Conservation (phyloP, 768 basidiomycete species). For the Termitomyces sp. region DNA sequence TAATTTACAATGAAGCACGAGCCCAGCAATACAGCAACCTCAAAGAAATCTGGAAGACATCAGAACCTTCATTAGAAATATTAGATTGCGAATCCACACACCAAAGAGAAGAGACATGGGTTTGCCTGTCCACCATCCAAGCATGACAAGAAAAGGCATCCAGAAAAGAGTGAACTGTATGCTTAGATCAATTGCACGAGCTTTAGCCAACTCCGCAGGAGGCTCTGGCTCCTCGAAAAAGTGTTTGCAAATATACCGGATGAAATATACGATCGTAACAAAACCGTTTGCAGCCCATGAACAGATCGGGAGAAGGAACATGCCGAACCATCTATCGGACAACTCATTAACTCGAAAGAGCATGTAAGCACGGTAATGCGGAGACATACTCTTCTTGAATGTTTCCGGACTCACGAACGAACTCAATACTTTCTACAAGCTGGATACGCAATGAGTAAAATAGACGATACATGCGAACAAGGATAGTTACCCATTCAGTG, state of each 20-base stretch:
- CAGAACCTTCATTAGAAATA: not conserved
- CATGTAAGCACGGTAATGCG: not conserved
- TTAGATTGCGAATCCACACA: slow-evolving; percentile 20
- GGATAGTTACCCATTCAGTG: slow-evolving; percentile 54
- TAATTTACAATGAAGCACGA: slow-evolving; percentile 76
- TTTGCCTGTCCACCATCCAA: slow-evolving; percentile 61
- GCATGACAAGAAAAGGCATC: slow-evolving; percentile 66
- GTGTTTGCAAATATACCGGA: slow-evolving; percentile 35
- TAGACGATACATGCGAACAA: slow-evolving; percentile 14
- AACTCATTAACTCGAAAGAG: not conserved
- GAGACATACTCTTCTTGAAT: slow-evolving; percentile 46
- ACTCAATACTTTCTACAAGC: slow-evolving; percentile 55
- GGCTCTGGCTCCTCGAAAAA: slow-evolving; percentile 33
- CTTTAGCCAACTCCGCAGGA: slow-evolving; percentile 58
- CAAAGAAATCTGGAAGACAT: slow-evolving; percentile 51
- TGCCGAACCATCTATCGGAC: slow-evolving; percentile 57
- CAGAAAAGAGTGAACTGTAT: slow-evolving; percentile 77
- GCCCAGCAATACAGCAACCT: slow-evolving; percentile 58
- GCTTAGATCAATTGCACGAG: slow-evolving; percentile 67
- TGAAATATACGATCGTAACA: slow-evolving; percentile 53
- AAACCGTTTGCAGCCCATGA: slow-evolving; percentile 71
- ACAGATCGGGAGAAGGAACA: slow-evolving; percentile 65
- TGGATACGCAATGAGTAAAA: slow-evolving; percentile 51
- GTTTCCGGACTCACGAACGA: slow-evolving; percentile 33
- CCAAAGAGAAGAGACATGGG: slow-evolving; percentile 67